phyloP scores from a whole-genome alignment of 2,329 filamentous ascomycete species.

The Leptodontidium sp. region DNA sequence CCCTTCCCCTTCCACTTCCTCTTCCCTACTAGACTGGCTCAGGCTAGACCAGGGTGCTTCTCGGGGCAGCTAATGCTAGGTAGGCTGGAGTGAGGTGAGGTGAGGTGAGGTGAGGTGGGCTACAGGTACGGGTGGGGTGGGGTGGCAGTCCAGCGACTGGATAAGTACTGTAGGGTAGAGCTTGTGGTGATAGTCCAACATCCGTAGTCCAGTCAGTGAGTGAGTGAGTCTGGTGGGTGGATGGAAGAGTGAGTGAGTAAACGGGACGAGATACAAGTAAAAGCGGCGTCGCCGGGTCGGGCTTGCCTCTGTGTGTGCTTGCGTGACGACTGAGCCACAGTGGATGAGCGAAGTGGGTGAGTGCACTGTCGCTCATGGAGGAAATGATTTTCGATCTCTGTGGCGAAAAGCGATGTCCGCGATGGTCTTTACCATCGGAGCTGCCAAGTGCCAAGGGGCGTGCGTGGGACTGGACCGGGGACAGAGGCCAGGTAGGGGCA shows the following conservation, averaged over 20 bases:
- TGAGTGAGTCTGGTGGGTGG: too few relatives aligned
- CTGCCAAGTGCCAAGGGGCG: background rate
- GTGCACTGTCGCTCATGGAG: constrained; percentile 6
- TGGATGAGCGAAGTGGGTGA: too few relatives aligned
- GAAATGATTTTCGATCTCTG: constrained; percentile 13
- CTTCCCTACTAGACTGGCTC: background rate
- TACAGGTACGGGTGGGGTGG: background rate
- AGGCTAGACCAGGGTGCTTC: constrained; percentile 3
- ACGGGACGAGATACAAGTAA: background rate
- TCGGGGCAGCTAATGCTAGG: constrained; percentile 14
- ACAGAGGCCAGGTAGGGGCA: background rate
- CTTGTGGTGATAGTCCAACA: background rate
- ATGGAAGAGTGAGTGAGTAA: too few relatives aligned
- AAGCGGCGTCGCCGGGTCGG: background rate
- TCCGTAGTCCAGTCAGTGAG: too few relatives aligned
- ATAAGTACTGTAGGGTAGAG: too few relatives aligned
- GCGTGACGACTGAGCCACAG: constrained; percentile 15
- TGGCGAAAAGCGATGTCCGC: constrained; percentile 4
- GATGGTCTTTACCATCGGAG: background rate
- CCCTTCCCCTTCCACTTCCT: background rate
- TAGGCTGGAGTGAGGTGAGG: background rate
- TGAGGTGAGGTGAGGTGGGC: constrained; percentile 3
- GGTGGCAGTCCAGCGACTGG: background rate
- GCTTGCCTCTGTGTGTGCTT: background rate
- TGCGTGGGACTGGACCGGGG: too few relatives aligned